These are phyloP conservation scores for Daldinia sp. DNA, from an alignment of 2,329 filamentous ascomycete genomes.

Conservation along the genomic window DNA sequence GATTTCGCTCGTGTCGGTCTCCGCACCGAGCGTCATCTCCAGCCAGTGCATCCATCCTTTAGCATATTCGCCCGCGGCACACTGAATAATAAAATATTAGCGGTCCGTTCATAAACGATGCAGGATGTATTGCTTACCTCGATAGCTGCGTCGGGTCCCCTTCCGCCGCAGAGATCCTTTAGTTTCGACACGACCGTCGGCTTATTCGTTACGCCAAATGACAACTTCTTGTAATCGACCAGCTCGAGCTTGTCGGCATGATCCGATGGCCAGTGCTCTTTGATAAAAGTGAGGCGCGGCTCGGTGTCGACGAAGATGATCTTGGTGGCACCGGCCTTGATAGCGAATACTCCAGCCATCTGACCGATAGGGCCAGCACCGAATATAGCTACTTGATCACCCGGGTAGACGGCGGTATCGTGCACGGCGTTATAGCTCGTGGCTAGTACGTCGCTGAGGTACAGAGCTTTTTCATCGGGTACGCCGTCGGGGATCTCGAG, in stretches of 20 bases:
- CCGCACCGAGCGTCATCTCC: conserved; percentile 72
- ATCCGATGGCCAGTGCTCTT: conserved; percentile 66
- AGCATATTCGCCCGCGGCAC: conserved; percentile 70
- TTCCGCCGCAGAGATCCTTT: conserved; percentile 78
- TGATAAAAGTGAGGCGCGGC: conserved; percentile 76
- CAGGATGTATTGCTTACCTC: conserved; percentile 47
- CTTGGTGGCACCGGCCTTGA: conserved; percentile 78
- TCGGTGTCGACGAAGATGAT: conserved; percentile 85
- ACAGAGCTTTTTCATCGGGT: conserved; percentile 86
- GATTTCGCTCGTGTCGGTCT: conserved; percentile 87
- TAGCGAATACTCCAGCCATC: conserved; percentile 81
- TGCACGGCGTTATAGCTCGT: conserved; percentile 87
- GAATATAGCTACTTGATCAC: conserved; percentile 83
- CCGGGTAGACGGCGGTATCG: conserved; percentile 83
- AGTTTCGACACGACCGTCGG: conserved; percentile 76
- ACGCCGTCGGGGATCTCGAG: conserved; percentile 82
- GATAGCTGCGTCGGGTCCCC: conserved; percentile 77
- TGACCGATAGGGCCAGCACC: conserved; percentile 90
- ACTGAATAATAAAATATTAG: conserved; percentile 55
- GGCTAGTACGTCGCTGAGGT: conserved; percentile 81
- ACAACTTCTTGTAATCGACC: conserved; percentile 74
- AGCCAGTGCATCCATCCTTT: conserved; percentile 72
- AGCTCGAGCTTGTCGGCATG: conserved; percentile 70
- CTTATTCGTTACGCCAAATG: conserved; percentile 67
- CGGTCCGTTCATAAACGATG: neutral